phyloP scores from a whole-genome alignment of 2,329 filamentous ascomycete species.

The Knufia fluminis region DNA sequence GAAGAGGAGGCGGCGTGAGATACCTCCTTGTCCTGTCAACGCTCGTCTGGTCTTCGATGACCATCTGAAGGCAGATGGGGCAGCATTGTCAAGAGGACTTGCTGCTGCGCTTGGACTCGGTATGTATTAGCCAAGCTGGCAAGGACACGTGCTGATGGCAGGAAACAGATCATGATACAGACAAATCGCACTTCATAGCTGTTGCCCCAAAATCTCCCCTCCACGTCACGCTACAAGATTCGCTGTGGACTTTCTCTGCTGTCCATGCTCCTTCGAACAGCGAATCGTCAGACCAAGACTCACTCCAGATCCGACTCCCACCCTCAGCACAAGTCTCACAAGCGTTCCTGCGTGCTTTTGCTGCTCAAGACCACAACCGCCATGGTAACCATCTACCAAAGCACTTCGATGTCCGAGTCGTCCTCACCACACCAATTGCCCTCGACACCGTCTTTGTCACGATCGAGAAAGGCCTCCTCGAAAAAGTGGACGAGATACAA shows the following conservation, averaged over 20 bases:
- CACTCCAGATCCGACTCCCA: slow-evolving; percentile 72
- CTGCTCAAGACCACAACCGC: slow-evolving; percentile 66
- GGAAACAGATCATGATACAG: slow-evolving; percentile 22
- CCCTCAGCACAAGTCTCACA: slow-evolving; percentile 66
- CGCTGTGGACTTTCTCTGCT: slow-evolving; percentile 58
- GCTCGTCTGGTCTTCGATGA: slow-evolving; percentile 78
- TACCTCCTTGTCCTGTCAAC: slow-evolving; percentile 50
- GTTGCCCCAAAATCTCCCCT: slow-evolving; percentile 38
- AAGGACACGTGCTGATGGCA: slow-evolving; percentile 10
- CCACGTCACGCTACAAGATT: slow-evolving; percentile 43
- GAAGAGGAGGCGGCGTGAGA: slow-evolving; percentile 41
- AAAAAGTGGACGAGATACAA: slow-evolving; percentile 72
- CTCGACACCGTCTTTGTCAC: slow-evolving; percentile 82
- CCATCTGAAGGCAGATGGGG: slow-evolving; percentile 74
- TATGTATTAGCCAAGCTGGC: slow-evolving; percentile 30
- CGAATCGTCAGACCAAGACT: slow-evolving; percentile 48
- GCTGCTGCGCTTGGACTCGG: slow-evolving; percentile 60
- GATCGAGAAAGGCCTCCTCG: slow-evolving; percentile 70
- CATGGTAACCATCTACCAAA: slow-evolving; percentile 62
- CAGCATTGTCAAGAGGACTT: slow-evolving; percentile 77
- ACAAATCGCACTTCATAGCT: slow-evolving; percentile 31
- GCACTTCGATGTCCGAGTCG: slow-evolving; percentile 72
- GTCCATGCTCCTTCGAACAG: slow-evolving; percentile 10
- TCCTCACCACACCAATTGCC: slow-evolving; percentile 70
- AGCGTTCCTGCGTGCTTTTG: slow-evolving; percentile 64